These are phyloP conservation scores for Trametes sanguinea DNA, from an alignment of 768 basidiomycete species.

Conservation along the genomic window DNA sequence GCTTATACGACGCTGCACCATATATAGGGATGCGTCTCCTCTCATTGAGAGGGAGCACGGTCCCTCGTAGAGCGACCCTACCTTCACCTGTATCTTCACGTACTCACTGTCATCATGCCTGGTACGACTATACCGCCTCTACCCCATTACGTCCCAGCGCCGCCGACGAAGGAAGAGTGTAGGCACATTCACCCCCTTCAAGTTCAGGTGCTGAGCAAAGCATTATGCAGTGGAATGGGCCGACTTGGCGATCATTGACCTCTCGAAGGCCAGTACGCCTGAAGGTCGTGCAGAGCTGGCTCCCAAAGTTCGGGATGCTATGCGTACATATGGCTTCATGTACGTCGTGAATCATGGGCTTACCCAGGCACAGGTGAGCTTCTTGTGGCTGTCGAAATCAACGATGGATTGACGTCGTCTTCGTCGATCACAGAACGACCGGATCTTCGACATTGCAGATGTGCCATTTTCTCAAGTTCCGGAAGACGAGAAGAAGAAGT, in stretches of 20 bases:
- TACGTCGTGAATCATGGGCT: slow-evolving; percentile 53
- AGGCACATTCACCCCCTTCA: slow-evolving; percentile 12
- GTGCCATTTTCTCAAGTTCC: slow-evolving; percentile 43
- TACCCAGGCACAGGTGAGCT: slow-evolving; percentile 40
- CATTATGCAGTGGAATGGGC: slow-evolving; percentile 38
- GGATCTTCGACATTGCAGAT: slow-evolving; percentile 52
- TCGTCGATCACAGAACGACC: slow-evolving; percentile 35
- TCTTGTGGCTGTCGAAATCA: no score
- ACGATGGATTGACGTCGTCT: no score
- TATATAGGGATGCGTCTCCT: background rate
- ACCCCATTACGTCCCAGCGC: slow-evolving; percentile 27
- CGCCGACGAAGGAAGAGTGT: slow-evolving; percentile 30
- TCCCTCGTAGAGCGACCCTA: background rate
- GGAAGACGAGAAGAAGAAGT: slow-evolving; percentile 45
- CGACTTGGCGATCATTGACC: slow-evolving; percentile 37
- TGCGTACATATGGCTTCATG: slow-evolving; percentile 43
- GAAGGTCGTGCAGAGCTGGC: slow-evolving; percentile 37
- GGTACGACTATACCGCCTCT: slow-evolving; percentile 19
- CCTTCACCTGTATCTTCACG: background rate
- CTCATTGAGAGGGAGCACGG: background rate
- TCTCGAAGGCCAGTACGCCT: slow-evolving; percentile 35
- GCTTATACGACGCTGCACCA: background rate
- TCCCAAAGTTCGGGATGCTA: slow-evolving; percentile 35
- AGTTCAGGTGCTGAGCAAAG: background rate
- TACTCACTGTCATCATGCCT: slow-evolving; percentile 12